Evolutionary conservation across 768 basidiomycete species (phyloP).

Genomic region (Boletus subparvulus): DNA sequence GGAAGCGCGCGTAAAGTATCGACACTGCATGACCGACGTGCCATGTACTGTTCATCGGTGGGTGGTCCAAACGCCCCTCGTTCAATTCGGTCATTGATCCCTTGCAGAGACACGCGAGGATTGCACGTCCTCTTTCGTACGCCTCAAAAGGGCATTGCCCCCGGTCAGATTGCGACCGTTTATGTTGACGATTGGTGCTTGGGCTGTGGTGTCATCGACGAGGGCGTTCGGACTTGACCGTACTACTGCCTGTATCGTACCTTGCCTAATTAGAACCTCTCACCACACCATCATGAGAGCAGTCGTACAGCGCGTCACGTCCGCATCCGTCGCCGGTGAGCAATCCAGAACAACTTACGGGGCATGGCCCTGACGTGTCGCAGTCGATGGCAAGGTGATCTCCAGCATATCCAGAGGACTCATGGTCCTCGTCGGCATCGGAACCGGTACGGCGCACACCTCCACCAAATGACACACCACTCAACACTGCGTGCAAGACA

Average conservation of each 20-base stretch:
- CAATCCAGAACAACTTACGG: not conserved
- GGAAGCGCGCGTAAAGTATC: constrained; percentile 54
- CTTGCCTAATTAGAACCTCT: not conserved
- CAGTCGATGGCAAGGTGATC: constrained; percentile 79
- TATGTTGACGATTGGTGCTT: constrained; percentile 79
- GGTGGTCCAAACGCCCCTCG: constrained; percentile 12
- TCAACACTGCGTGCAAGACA: constrained; percentile 37
- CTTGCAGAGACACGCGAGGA: constrained; percentile 22
- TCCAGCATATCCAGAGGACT: constrained; percentile 83
- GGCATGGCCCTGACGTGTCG: not conserved
- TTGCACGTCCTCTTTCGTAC: constrained; percentile 51
- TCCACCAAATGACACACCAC: not conserved
- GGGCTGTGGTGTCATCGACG: constrained; percentile 72
- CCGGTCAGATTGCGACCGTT: constrained; percentile 78
- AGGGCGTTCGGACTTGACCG: constrained; percentile 16
- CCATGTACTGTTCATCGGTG: constrained; percentile 55
- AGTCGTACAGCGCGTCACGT: constrained; percentile 78
- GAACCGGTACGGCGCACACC: constrained; percentile 52
- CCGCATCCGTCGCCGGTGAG: constrained; percentile 82
- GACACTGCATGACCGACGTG: constrained; percentile 65
- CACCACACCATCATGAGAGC: constrained; percentile 61
- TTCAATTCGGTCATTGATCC: constrained; percentile 2
- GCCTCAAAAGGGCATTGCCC: constrained; percentile 66
- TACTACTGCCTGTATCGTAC: not conserved
- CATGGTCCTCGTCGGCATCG: constrained; percentile 90